A percentile compares a stretch with the other conserved stretches of the same genome.
Evolutionary conservation across 441 rosid species (phyloP).

Genomic region (Croton setiger): DNA sequence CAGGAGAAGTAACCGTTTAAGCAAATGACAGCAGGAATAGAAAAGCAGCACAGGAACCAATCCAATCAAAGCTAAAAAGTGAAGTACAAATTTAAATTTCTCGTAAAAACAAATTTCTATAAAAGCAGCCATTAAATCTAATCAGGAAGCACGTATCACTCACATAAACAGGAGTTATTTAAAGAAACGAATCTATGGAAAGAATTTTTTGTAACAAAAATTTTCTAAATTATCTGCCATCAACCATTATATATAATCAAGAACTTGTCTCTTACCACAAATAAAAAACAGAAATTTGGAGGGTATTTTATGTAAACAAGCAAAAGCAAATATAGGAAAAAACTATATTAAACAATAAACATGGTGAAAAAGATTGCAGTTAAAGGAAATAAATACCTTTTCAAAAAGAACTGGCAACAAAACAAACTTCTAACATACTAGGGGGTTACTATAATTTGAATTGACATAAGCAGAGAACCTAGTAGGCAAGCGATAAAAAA

Average conservation of each 20-base stretch:
- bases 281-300: background rate
- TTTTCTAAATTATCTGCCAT: background rate
- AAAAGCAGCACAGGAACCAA: too few species aligned
- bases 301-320: background rate
- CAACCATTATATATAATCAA: background rate
- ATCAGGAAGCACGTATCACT: constrained; percentile 2
- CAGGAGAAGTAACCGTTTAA: background rate
- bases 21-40: too few species aligned
- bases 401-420: background rate
- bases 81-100: background rate
- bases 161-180: background rate
- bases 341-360: background rate
- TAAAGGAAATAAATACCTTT: background rate
- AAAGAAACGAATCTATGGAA: too few species aligned
- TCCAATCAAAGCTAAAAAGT: too few species aligned
- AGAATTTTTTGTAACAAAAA: too few species aligned
- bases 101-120: background rate
- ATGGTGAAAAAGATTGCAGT: background rate
- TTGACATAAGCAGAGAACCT: background rate
- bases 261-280: background rate
- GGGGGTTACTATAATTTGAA: background rate
- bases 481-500: background rate
- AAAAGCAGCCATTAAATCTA: background rate
- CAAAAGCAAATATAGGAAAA: background rate
- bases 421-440: background rate